Evolutionary conservation across 2,329 filamentous ascomycete species (phyloP), one percentile per base, ranked within the genome.

Genomic region (Cladosporium halotolerans): DNA sequence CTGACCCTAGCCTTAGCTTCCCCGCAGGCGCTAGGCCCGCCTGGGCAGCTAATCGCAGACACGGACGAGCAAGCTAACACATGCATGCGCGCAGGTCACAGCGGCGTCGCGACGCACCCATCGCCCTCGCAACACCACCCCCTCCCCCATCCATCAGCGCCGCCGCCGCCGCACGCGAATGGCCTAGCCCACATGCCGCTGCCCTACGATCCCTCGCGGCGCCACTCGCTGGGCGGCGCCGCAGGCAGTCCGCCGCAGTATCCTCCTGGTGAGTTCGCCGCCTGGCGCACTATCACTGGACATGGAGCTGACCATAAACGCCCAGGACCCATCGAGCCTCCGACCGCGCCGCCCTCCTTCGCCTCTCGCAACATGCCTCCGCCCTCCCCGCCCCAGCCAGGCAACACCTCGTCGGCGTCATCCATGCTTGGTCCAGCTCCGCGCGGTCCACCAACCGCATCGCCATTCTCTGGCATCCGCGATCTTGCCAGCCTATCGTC

Each of bases 401-500:
- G 64, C 31, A 23, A 46, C 16, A 31, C 70, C 65, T 56, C 72
- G 68, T 54, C 68, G 58, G 60, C 67, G 66, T 54, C 72, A 65
- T 52, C 66, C 67, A 61, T 47, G 39, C 59, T 57, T 53, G 64
- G 50, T 60, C 57, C 62, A 44, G 64, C 62, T 14, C 68, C 71
- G 40, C 72, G 76, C 45, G 68, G 68, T 40, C 72, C 76, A 31
- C 71, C 76, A 4, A 73, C 72, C 43, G 63, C 73, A 19, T 70
- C 71, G 5, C 63, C 72, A 0, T 79, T 78, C 59, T 68, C 72
- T 48, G 65, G 70, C 68, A 72, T 73, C 55, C 79, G 82, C 64
- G 82, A 86, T 59, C 72, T 80, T 45, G 76, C 80, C 45, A 71
- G 73, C 14, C 64, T 79, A 41, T 72, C 71, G 18, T 73, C 78